These are phyloP conservation scores for Terana coerulea DNA, from an alignment of 768 basidiomycete genomes.

Conservation along the genomic window DNA sequence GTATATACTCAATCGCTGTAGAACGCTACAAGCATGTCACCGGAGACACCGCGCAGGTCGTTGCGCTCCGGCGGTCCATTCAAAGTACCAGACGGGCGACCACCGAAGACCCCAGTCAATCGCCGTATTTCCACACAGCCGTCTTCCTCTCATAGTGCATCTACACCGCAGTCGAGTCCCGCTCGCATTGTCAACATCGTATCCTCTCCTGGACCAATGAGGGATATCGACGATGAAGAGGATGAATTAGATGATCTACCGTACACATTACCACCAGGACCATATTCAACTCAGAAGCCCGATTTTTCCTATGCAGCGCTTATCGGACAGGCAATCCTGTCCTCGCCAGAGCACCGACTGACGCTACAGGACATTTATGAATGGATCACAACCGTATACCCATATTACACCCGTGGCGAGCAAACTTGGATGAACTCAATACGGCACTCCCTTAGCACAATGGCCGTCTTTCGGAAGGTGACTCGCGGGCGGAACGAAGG, in stretches of 20 bases:
- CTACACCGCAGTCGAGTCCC: constrained; percentile 66
- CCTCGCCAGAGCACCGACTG: constrained; percentile 77
- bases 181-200: constrained; percentile 64
- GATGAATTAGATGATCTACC: constrained; percentile 66
- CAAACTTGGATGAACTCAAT: constrained; percentile 98
- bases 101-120: constrained; percentile 18
- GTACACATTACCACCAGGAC: constrained; percentile 78
- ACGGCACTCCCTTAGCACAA: constrained; percentile 93
- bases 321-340: constrained; percentile 91
- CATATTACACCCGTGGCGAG: constrained; percentile 89
- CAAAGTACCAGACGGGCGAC: constrained; percentile 13
- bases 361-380: constrained; percentile 96
- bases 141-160: constrained; percentile 55
- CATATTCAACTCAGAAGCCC: constrained; percentile 78
- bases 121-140: constrained; percentile 43
- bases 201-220: constrained; percentile 82
- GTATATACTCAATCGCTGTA: constrained; percentile 2
- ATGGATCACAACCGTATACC: constrained; percentile 92
- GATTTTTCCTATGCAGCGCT: constrained; percentile 91
- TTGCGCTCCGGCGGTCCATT: constrained; percentile 2
- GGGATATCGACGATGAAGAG: constrained; percentile 43
- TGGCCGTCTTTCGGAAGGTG: constrained; percentile 85
- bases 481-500: constrained; percentile 74
- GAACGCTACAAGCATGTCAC: constrained; percentile 10
- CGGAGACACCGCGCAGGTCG: constrained; percentile 10